Conservation (phyloP, 2,329 filamentous ascomycete species). For the Mycosphaerella arachidis region DNA sequence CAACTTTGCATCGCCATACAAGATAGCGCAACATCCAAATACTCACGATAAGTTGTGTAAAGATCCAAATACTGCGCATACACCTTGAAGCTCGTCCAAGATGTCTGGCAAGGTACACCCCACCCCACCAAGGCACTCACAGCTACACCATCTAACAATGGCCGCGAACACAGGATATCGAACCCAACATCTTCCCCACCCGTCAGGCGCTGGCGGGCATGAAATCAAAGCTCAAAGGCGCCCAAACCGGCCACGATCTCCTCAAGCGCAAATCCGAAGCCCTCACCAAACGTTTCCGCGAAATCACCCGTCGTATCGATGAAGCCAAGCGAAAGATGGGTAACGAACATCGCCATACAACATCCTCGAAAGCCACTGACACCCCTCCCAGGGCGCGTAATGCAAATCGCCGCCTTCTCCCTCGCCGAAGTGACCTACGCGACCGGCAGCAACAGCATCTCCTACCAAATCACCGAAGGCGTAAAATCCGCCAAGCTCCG, state of each 20-base stretch:
- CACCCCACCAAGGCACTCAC: neutral
- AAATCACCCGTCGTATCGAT: constrained; percentile 95
- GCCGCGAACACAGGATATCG: constrained; percentile 64
- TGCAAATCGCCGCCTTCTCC: constrained; percentile 98
- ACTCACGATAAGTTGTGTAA: neutral
- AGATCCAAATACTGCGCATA: neutral
- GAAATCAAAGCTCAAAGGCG: constrained; percentile 93
- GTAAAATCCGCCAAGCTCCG: constrained; percentile 90
- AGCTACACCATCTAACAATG: neutral
- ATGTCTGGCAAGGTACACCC: constrained; percentile 25
- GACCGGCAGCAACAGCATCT: constrained; percentile 81
- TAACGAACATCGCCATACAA: neutral
- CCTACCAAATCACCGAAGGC: constrained; percentile 95
- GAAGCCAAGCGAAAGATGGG: constrained; percentile 99
- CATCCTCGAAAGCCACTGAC: neutral
- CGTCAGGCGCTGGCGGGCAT: constrained; percentile 94
- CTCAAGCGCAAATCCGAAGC: constrained; percentile 98
- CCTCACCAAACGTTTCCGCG: constrained; percentile 75
- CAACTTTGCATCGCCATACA: neutral
- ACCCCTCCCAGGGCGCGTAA: constrained; percentile 58
- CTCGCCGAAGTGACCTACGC: constrained; percentile 96
- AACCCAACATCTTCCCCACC: constrained; percentile 87
- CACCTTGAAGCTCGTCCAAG: constrained; percentile 10
- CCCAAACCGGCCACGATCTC: constrained; percentile 75
- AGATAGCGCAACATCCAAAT: neutral